These are phyloP conservation scores for Trichoderma arundinaceum DNA, from an alignment of 2,329 filamentous ascomycete species.

Conservation along the genomic window DNA sequence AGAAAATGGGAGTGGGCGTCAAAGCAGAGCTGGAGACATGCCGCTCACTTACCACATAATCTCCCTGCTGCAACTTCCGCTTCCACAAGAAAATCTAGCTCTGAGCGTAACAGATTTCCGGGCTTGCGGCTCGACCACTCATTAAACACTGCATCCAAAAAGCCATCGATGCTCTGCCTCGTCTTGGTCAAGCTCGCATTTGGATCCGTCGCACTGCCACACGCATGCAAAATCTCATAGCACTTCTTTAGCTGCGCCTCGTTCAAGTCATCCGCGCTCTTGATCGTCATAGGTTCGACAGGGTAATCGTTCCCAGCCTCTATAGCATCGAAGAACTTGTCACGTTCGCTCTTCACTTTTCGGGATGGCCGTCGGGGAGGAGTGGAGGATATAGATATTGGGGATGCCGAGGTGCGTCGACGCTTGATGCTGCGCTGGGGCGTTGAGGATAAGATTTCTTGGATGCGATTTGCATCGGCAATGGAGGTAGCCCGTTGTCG, in stretches of 20 bases:
- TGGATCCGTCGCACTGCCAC: constrained; percentile 39
- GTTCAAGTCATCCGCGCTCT: constrained; percentile 39
- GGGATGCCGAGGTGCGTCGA: constrained; percentile 32
- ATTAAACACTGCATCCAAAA: constrained; percentile 42
- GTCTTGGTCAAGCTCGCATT: constrained; percentile 38
- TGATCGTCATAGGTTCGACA: constrained; percentile 35
- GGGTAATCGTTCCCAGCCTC: constrained; percentile 35
- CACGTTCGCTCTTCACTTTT: constrained; percentile 31
- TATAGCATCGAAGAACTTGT: constrained; percentile 39
- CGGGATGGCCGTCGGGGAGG: constrained; percentile 3
- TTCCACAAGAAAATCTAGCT: constrained; percentile 41
- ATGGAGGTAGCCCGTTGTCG: constrained; percentile 14
- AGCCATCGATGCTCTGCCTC: constrained; percentile 42
- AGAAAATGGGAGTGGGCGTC: background rate
- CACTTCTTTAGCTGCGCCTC: constrained; percentile 40
- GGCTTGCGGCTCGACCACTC: constrained; percentile 36
- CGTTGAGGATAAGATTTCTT: constrained; percentile 18
- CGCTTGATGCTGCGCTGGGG: constrained; percentile 31
- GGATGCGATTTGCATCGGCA: constrained; percentile 22
- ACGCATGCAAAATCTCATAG: constrained; percentile 45
- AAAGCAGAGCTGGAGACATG: too few species aligned
- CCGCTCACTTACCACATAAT: constrained; percentile 40
- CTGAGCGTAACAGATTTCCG: constrained; percentile 34
- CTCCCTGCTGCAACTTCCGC: constrained; percentile 39
- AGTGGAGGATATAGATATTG: constrained; percentile 33